A percentile compares a stretch with the other conserved stretches of the same genome.
Conservation (phyloP, 768 basidiomycete genomes). For the Sporobolomyces phaffii region DNA sequence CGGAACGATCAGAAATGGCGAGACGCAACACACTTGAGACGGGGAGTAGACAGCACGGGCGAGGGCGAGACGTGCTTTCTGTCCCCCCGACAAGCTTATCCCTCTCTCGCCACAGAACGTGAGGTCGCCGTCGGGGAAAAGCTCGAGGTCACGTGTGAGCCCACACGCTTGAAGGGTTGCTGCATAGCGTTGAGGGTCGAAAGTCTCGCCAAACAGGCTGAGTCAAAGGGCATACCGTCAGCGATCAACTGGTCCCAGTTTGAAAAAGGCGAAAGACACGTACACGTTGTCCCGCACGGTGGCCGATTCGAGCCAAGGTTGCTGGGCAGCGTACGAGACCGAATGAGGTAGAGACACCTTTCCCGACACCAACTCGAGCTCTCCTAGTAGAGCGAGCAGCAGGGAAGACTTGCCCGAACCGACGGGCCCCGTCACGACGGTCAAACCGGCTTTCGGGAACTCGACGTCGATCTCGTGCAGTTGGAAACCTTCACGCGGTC, state of each 20-base stretch:
- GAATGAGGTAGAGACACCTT: slow-evolving; percentile 5
- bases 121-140: slow-evolving; percentile 67
- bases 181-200: slow-evolving; percentile 58
- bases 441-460: slow-evolving; percentile 68
- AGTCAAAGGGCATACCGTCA: slow-evolving; percentile 45
- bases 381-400: slow-evolving; percentile 28
- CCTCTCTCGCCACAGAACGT: slow-evolving; percentile 48
- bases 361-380: slow-evolving; percentile 25
- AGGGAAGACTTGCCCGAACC: slow-evolving; percentile 28
- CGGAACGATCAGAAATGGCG: no score
- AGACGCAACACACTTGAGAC: slow-evolving; percentile 54
- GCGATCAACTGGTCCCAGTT: neutral
- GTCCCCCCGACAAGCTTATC: slow-evolving; percentile 22
- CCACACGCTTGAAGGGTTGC: slow-evolving; percentile 67
- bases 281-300: slow-evolving; percentile 25
- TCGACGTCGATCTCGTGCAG: slow-evolving; percentile 60
- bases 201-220: slow-evolving; percentile 63
- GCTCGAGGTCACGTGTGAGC: slow-evolving; percentile 62
- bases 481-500: slow-evolving; percentile 49
- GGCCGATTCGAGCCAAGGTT: slow-evolving; percentile 31
- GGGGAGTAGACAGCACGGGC: slow-evolving; percentile 85
- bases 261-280: neutral
- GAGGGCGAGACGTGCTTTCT: slow-evolving; percentile 52
- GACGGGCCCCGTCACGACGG: slow-evolving; percentile 55
- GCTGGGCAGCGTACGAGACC: slow-evolving; percentile 30